Base-by-base conservation (phyloP, 2,329 filamentous ascomycete genomes). In the Hyphodiscus sp. region DNA sequence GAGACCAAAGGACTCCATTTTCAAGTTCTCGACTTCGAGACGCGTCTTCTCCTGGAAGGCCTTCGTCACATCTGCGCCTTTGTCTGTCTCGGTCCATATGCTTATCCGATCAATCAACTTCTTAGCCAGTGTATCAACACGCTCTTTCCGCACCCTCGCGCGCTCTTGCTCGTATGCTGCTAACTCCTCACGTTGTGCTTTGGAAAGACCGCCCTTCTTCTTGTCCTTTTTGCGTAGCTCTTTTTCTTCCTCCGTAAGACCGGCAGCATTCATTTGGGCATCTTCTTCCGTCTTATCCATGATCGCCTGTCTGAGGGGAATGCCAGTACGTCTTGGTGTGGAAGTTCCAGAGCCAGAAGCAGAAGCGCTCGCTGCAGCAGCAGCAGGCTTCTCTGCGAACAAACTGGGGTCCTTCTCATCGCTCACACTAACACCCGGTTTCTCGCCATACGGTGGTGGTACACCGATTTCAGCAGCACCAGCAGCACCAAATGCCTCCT, bases 1-100 rank as follows among this genome's bases (percentile, higher is more conserved):
- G 43, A 99, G 79, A 49, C 94, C 94, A 64, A 99, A 99, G 0
- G 89, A 95, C 74, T 99, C 94, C 90, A 99, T 99, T 79, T 97
- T 99, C 64, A 99, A 77, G 68, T 97, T 95, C 75, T 99, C 94
- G 23, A 95, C 89, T 73, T 99, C 94, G 42, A 97, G 83, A 42
- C 86, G 82, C 62, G 89, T 96, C 81, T 99, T 96, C 69, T 92
- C 89, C 69, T 91, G 86, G 76, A 97, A 99, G 0, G 94, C 89
- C 54, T 75, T 76, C 33, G 92, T 97, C 55, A 96, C 89, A 63
- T 95, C 91, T 15, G 73, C 58, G 45, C 86, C 82, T 74, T 94
- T 95, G 73, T 97, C 94, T 2, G 92, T 96, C 76, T 99, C 94
- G 6, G 94, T 96, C 92, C 91, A 97, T 43, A 97, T 84, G 60